A percentile compares a stretch with the other conserved stretches of the same genome.
These are phyloP conservation scores for Lotus japonicus DNA, from an alignment of 306 rosid genomes.

Conservation along the genomic window DNA sequence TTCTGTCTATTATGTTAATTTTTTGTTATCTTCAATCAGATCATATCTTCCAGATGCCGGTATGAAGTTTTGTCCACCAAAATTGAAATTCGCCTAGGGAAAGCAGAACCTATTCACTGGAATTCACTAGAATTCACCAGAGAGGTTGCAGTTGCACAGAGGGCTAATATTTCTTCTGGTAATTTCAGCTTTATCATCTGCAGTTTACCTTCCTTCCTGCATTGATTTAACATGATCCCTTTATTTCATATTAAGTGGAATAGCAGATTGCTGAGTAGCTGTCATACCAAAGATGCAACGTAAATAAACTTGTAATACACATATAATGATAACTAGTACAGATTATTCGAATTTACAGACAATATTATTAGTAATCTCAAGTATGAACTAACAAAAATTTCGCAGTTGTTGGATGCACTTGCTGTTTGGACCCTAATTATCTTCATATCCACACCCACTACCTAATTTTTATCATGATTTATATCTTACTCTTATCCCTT, in stretches of 20 bases:
- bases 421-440: too few species aligned
- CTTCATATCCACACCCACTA: not conserved
- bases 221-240: not conserved
- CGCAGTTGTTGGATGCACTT: too few species aligned
- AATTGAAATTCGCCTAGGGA: constrained; percentile 76
- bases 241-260: not conserved
- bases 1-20: constrained; percentile 11
- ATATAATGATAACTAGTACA: not conserved
- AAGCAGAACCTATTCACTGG: constrained; percentile 61
- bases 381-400: too few species aligned
- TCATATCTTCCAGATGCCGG: constrained; percentile 52
- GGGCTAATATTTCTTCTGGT: constrained; percentile 43
- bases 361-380: too few species aligned
- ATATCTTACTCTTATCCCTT: not conserved
- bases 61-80: constrained; percentile 59
- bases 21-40: constrained; percentile 39
- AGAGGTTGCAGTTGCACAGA: constrained; percentile 28
- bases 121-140: constrained; percentile 56
- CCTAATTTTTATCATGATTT: not conserved
- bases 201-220: not conserved
- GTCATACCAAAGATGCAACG: not conserved
- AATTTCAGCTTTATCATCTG: constrained; percentile 5
- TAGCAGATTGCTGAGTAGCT: too few species aligned
- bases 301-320: not conserved
- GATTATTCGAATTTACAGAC: too few species aligned